Percentiles rank a stretch among this genome's conserved stretches.
Conservation (phyloP, 2,329 filamentous ascomycete species). For the Thelonectria discophora region DNA sequence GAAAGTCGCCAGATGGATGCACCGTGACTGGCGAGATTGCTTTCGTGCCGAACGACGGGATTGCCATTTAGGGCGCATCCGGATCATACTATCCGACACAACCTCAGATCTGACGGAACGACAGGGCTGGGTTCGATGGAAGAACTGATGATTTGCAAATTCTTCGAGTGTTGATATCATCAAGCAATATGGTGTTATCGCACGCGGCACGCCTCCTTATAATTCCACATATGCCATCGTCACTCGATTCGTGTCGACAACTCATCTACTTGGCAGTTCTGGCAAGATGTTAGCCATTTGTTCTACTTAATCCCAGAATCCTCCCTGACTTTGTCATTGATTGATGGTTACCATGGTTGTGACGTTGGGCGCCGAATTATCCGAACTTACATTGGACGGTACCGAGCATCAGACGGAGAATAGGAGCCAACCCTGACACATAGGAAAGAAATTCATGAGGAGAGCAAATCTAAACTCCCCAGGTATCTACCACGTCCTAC, state of each 20-base stretch:
- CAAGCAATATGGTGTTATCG: neutral
- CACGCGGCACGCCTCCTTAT: constrained; percentile 1
- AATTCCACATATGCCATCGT: neutral
- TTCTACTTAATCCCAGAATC: neutral
- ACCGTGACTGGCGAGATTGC: neutral
- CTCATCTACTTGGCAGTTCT: neutral
- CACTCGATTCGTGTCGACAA: neutral
- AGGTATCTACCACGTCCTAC: neutral
- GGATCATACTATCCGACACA: constrained; percentile 12
- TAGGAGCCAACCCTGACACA: neutral
- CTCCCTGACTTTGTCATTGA: neutral
- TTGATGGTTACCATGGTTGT: neutral
- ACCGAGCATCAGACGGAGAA: neutral
- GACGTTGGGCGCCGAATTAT: neutral
- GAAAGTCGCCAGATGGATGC: neutral
- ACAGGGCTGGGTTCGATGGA: neutral
- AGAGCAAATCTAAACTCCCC: neutral
- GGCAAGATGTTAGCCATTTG: neutral
- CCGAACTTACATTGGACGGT: neutral
- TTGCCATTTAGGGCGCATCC: constrained; percentile 3
- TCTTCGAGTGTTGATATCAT: neutral
- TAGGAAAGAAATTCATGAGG: neutral
- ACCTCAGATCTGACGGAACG: constrained; percentile 8
- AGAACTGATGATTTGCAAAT: neutral
- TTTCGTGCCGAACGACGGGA: neutral